Conservation (phyloP, 2,329 filamentous ascomycete genomes). For the Calonectria pseudoturangicola region DNA sequence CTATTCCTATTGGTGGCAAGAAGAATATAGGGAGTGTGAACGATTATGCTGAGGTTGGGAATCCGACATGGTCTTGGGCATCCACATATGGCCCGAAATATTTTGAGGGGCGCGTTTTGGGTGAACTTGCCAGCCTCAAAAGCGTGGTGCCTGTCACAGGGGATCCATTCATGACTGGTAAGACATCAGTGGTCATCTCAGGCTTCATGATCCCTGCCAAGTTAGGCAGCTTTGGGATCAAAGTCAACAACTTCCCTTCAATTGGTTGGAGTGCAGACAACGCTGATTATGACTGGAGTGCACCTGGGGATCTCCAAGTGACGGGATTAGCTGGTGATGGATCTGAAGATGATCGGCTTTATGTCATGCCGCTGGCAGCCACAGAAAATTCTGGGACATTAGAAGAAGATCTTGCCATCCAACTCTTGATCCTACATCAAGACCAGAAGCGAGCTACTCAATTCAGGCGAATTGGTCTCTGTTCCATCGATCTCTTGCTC, state of each 20-base stretch:
- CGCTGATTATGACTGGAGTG: neutral
- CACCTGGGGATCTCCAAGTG: neutral
- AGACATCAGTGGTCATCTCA: neutral
- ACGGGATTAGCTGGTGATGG: neutral
- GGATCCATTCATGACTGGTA: neutral
- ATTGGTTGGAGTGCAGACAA: constrained; percentile 1
- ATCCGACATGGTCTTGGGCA: neutral
- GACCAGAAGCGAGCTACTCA: neutral
- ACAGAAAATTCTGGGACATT: neutral
- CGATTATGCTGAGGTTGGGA: neutral
- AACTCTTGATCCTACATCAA: neutral
- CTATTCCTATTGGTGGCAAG: neutral
- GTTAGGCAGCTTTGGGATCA: neutral
- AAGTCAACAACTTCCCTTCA: neutral
- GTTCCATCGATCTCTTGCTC: neutral
- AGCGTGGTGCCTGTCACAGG: neutral
- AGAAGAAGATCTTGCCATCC: neutral
- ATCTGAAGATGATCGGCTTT: neutral
- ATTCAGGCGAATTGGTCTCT: neutral
- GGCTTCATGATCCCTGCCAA: neutral
- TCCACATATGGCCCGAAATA: neutral
- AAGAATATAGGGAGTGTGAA: neutral
- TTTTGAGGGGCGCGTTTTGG: neutral
- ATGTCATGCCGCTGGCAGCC: neutral
- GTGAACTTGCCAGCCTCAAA: neutral